Conservation (phyloP, 2,329 filamentous ascomycete genomes). For the Apiospora marii region DNA sequence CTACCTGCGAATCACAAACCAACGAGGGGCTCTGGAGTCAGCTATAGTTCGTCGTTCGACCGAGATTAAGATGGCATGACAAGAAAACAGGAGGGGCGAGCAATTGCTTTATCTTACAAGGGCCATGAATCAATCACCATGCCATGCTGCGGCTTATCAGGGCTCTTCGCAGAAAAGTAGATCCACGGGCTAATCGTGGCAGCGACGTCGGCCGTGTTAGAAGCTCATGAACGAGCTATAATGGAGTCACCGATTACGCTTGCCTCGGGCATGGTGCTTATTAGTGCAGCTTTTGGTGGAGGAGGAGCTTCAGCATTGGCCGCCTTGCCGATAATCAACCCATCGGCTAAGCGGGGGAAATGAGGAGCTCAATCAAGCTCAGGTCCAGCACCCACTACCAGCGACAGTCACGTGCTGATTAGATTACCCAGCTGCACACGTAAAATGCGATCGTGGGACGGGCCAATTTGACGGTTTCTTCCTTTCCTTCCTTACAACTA, state of each 20-base stretch:
- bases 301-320: constrained; percentile 11
- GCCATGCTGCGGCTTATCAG: constrained; percentile 19
- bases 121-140: constrained; percentile 18
- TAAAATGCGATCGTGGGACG: constrained; percentile 23
- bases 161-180: constrained; percentile 18
- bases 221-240: constrained; percentile 15
- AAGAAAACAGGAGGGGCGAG: background rate
- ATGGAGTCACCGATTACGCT: constrained; percentile 15
- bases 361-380: background rate
- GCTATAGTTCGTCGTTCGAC: constrained; percentile 8
- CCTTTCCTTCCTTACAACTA: constrained; percentile 70
- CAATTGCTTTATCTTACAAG: constrained; percentile 16
- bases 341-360: background rate
- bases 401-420: constrained; percentile 27
- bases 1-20: constrained; percentile 25
- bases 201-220: constrained; percentile 15
- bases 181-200: constrained; percentile 9
- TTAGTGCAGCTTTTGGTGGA: background rate
- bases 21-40: constrained; percentile 21
- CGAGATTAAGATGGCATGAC: constrained; percentile 14
- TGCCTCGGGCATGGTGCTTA: constrained; percentile 8
- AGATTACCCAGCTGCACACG: constrained; percentile 31
- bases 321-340: background rate
- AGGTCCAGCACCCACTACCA: background rate
- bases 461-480: constrained; percentile 27